phyloP scores from a whole-genome alignment of 2,329 filamentous ascomycete species.

The Pseudogymnoascus sp. region DNA sequence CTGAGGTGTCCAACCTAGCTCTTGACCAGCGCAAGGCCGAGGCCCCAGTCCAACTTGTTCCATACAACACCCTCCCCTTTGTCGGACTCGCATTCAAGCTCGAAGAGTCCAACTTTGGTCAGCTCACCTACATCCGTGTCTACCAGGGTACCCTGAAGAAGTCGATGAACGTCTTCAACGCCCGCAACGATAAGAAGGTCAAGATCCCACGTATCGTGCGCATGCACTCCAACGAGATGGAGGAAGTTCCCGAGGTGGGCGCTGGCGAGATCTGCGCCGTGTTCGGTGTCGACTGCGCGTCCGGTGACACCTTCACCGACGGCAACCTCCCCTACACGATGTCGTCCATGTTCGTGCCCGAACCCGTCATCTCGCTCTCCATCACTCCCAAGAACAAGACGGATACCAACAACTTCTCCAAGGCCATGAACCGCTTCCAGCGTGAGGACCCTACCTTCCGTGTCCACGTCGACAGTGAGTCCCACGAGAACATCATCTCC shows the following conservation, averaged over 20 bases:
- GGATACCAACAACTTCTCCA: conserved; percentile 89
- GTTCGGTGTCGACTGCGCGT: conserved; percentile 95
- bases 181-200: conserved; percentile 88
- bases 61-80: conserved; percentile 89
- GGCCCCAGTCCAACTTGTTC: conserved; percentile 74
- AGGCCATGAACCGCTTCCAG: conserved; percentile 98
- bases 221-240: conserved; percentile 99
- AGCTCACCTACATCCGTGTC: conserved; percentile 95
- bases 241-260: conserved; percentile 85
- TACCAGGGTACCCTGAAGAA: conserved; percentile 91
- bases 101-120: conserved; percentile 96
- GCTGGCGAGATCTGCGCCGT: conserved; percentile 98
- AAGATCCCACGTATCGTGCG: conserved; percentile 95
- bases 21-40: conserved; percentile 76
- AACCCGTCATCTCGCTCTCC: conserved; percentile 94
- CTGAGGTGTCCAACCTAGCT: conserved; percentile 80
- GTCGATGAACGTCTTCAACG: conserved; percentile 87
- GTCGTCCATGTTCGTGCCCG: conserved; percentile 96
- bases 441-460: conserved; percentile 97
- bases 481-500: conserved; percentile 93
- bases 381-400: conserved; percentile 93
- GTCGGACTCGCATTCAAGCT: conserved; percentile 97
- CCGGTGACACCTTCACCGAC: conserved; percentile 96
- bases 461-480: conserved; percentile 84
- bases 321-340: conserved; percentile 87